Base-by-base conservation (phyloP, 2,329 filamentous ascomycete genomes). In the Paraconiothyrium sp. region DNA sequence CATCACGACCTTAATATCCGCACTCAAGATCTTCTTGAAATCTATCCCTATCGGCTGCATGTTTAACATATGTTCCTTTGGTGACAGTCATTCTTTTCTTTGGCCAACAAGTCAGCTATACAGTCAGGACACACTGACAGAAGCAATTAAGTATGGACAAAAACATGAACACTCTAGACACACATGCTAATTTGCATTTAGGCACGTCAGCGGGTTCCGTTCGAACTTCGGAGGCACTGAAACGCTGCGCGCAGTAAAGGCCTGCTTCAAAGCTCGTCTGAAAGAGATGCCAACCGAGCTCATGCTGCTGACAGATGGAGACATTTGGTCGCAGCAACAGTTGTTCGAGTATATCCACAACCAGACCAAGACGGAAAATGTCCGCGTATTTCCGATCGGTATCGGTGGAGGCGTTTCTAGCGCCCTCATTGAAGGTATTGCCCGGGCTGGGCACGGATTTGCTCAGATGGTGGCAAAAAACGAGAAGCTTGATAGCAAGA, bases 21-120 rank as follows among this genome's bases (percentile, higher is more conserved):
- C 88, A 0, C 78, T 90, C 30, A 81, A 84, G 4, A 78, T 90
- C 39, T 90, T 90, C 64, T 78, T 90, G 56, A 89, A 89, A 69
- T 89, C 87, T 0, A 79, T 91, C 1, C 88, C 88, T 0, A 64
- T 87, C 0, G 86, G 87, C 5, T 80, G 84, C 61, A 85, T 84
- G 70, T 91, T 91, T 81, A 91, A 91, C 69, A 88, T 91, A 57
- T 88, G 85, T 72, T 89, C 87, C 13, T 91, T 91, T 57, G 89
- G 89, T 9, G 79, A 73, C 1, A 39, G 9, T 0, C 76, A 80
- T 66, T 64, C 72, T 8, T 81, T 84, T 59, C 71, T 86, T 1
- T 86, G 83, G 81, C 55, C 72, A 1, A 76, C 72, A 44, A 85
- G 83, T 60, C 72, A 78, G 59, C 66, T 78, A 11, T 84, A 84